phyloP scores from a whole-genome alignment of 208 protist genomes.

The Trypanosoma cruzi region DNA sequence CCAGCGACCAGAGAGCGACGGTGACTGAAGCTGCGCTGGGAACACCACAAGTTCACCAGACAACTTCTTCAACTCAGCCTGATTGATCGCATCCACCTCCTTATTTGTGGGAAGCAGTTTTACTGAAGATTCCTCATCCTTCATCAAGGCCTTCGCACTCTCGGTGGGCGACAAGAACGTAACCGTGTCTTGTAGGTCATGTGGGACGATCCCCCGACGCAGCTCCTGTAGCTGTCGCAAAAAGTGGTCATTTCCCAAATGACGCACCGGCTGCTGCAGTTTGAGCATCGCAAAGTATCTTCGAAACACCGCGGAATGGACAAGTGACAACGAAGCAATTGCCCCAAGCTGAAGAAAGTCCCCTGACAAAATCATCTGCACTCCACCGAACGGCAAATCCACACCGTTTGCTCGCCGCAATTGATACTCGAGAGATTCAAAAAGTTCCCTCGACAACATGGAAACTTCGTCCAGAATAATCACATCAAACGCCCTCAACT shows the following conservation, averaged over 20 bases:
- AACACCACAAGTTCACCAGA: slow-evolving; percentile 65
- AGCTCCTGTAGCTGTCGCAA: slow-evolving; percentile 69
- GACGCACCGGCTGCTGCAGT: slow-evolving; percentile 65
- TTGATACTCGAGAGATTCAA: slow-evolving; percentile 81
- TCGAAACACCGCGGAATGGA: slow-evolving; percentile 75
- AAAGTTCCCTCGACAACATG: slow-evolving; percentile 83
- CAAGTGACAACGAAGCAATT: slow-evolving; percentile 56
- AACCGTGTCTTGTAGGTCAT: slow-evolving; percentile 62
- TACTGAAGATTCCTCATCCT: slow-evolving; percentile 41
- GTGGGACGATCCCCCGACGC: slow-evolving; percentile 70
- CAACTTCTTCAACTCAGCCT: slow-evolving; percentile 61
- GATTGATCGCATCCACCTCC: slow-evolving; percentile 68
- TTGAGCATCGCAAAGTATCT: slow-evolving; percentile 83
- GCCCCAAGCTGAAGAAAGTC: slow-evolving; percentile 93
- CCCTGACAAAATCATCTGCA: slow-evolving; percentile 92
- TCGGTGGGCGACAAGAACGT: slow-evolving; percentile 37
- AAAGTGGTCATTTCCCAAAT: slow-evolving; percentile 51
- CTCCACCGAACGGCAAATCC: slow-evolving; percentile 88
- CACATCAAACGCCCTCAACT: slow-evolving; percentile 81
- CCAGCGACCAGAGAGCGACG: slow-evolving; percentile 63
- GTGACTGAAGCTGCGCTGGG: slow-evolving; percentile 49
- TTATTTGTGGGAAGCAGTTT: slow-evolving; percentile 86
- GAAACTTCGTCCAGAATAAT: slow-evolving; percentile 94
- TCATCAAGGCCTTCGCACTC: slow-evolving; percentile 1
- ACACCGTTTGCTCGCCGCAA: slow-evolving; percentile 77